Evolutionary conservation across 345 rosid genomes (phyloP).

Genomic region (Excoecaria agallocha): DNA sequence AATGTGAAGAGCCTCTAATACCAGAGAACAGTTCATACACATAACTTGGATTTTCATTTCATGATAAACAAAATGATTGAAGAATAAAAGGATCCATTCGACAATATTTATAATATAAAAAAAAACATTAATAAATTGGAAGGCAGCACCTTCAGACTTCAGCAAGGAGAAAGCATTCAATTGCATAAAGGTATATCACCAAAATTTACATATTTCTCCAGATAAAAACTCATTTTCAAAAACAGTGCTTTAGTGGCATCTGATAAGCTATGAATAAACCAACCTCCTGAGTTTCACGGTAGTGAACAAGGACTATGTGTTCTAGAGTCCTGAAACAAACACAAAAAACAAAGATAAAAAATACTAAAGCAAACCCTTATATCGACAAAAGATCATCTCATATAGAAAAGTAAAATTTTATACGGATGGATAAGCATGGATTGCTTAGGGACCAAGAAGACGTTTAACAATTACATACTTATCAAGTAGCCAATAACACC

Average conservation of each 20-base stretch:
- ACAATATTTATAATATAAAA: background rate
- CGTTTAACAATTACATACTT: conserved; percentile 52
- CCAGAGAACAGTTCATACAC: background rate
- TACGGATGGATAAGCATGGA: background rate
- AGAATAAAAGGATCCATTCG: background rate
- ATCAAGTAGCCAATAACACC: conserved; percentile 99
- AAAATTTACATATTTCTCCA: background rate
- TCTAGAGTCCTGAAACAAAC: conserved; percentile 63
- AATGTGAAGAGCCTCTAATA: background rate
- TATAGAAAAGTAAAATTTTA: conserved; percentile 10
- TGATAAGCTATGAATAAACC: conserved; percentile 25
- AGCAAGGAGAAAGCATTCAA: conserved; percentile 5
- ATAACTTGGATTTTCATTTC: background rate
- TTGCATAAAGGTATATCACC: background rate
- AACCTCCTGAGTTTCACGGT: conserved; percentile 97
- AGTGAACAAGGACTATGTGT: conserved; percentile 95
- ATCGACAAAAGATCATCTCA: conserved; percentile 13
- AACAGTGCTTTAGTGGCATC: conserved; percentile 13
- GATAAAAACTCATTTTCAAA: background rate
- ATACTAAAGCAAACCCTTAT: background rate
- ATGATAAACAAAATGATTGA: conserved; percentile 1
- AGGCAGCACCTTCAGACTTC: conserved; percentile 7
- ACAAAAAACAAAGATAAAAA: conserved; percentile 16
- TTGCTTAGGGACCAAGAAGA: background rate
- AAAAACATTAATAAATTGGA: background rate